These are phyloP conservation scores for Conticribra weissflogii DNA, from an alignment of 108 stramenopile species.

Conservation along the genomic window DNA sequence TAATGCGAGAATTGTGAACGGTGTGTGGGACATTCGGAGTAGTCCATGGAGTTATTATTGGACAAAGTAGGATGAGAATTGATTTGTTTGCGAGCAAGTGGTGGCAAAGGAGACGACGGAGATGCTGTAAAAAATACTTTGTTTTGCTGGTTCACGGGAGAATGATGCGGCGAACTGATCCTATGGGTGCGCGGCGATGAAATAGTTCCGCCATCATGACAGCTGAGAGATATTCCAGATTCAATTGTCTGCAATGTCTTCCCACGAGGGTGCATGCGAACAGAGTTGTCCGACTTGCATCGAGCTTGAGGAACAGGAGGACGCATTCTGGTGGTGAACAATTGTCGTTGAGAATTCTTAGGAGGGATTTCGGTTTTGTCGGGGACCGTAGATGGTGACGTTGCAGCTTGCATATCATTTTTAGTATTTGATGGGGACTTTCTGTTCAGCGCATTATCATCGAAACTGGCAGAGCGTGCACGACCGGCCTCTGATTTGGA, in stretches of 20 bases:
- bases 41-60: not conserved
- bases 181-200: not conserved
- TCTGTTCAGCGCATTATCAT: too few relatives aligned
- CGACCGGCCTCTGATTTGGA: too few relatives aligned
- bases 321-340: not conserved
- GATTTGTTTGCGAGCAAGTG: not conserved
- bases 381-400: too few relatives aligned
- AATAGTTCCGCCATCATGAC: constrained; percentile 9
- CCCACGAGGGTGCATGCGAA: not conserved
- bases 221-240: constrained; percentile 24
- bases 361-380: too few relatives aligned
- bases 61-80: not conserved
- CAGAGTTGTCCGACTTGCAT: constrained; percentile 5
- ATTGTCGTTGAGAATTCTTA: not conserved
- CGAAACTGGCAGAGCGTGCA: too few relatives aligned
- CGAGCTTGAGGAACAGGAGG: not conserved
- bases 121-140: not conserved
- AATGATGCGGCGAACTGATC: not conserved
- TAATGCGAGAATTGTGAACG: constrained; percentile 31
- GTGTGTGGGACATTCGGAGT: constrained; percentile 1
- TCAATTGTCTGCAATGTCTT: constrained; percentile 30
- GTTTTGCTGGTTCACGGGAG: not conserved
- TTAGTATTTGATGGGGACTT: too few relatives aligned
- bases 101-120: not conserved
- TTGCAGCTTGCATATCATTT: too few relatives aligned